A percentile compares a stretch with the other conserved stretches of the same genome.
These are phyloP conservation scores for Zygoascus ofunaensis DNA, from an alignment of 805 yeast species.

Conservation along the genomic window DNA sequence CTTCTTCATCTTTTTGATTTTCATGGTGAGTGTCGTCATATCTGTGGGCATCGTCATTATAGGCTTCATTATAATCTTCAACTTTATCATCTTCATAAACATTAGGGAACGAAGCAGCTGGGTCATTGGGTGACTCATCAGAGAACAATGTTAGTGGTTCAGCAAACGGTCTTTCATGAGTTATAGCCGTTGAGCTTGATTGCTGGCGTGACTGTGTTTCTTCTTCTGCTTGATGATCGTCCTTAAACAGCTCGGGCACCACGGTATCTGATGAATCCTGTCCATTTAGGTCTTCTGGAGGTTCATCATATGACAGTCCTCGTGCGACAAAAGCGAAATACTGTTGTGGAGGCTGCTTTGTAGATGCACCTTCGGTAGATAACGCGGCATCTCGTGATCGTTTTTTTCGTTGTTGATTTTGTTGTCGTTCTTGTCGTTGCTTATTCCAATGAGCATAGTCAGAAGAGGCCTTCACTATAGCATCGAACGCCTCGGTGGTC, in stretches of 20 bases:
- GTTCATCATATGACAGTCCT: background rate
- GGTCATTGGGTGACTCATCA: slow-evolving; percentile 3
- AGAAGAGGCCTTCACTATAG: too few relatives aligned
- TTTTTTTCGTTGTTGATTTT: too few relatives aligned
- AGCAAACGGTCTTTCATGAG: background rate
- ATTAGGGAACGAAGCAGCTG: background rate
- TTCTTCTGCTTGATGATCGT: background rate
- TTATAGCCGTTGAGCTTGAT: background rate
- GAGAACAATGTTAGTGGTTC: background rate
- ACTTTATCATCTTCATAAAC: too few relatives aligned
- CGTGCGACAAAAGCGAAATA: too few relatives aligned
- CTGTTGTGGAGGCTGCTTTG: too few relatives aligned
- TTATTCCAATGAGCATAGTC: too few relatives aligned
- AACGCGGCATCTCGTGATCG: too few relatives aligned
- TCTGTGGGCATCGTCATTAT: background rate
- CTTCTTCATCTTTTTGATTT: too few relatives aligned
- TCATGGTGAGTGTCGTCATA: background rate
- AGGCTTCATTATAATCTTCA: too few relatives aligned
- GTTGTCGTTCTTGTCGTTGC: too few relatives aligned
- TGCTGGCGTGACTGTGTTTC: background rate
- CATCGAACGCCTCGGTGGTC: background rate
- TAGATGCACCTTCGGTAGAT: too few relatives aligned
- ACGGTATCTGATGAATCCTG: background rate
- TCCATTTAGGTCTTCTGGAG: background rate
- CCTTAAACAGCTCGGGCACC: background rate